Conservation (phyloP, 345 rosid species). For the Odontarrhena argentea region DNA sequence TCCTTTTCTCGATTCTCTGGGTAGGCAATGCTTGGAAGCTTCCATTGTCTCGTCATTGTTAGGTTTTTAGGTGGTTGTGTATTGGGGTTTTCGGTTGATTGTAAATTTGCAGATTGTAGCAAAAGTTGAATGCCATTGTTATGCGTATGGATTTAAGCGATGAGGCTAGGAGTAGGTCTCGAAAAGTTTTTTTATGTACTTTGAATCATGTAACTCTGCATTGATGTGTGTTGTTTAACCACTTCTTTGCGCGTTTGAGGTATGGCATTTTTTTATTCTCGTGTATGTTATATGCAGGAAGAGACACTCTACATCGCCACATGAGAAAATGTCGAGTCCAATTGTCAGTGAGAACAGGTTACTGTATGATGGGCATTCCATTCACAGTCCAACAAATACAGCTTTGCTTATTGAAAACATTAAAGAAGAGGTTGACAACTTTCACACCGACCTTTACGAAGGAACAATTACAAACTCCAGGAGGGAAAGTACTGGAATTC, state of each 20-base stretch:
- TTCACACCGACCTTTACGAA: conserved; percentile 54
- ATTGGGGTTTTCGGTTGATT: not conserved
- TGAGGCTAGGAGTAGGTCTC: not conserved
- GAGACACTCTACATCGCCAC: conserved; percentile 67
- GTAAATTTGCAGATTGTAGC: conserved; percentile 1
- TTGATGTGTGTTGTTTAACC: conserved; percentile 14
- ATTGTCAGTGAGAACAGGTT: conserved; percentile 66
- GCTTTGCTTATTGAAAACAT: conserved; percentile 92
- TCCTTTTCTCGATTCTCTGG: conserved; percentile 21
- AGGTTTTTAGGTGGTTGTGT: not conserved
- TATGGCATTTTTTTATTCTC: conserved; percentile 13
- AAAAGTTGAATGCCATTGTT: conserved; percentile 13
- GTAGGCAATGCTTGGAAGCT: conserved; percentile 5
- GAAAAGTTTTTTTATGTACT: not conserved
- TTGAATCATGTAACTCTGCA: not conserved
- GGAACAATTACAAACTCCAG: conserved; percentile 51
- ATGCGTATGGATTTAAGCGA: not conserved
- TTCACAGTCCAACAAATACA: conserved; percentile 90
- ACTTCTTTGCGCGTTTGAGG: conserved; percentile 20
- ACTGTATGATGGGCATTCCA: conserved; percentile 71
- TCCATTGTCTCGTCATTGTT: conserved; percentile 1
- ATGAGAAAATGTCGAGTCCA: conserved; percentile 48
- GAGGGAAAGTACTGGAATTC: conserved; percentile 51
- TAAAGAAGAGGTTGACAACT: conserved; percentile 76
- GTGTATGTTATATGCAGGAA: conserved; percentile 53